Evolutionary conservation across 805 yeast genomes (phyloP), one percentile per base, ranked within the genome.

Genomic region (Candida arabinofermentans): DNA sequence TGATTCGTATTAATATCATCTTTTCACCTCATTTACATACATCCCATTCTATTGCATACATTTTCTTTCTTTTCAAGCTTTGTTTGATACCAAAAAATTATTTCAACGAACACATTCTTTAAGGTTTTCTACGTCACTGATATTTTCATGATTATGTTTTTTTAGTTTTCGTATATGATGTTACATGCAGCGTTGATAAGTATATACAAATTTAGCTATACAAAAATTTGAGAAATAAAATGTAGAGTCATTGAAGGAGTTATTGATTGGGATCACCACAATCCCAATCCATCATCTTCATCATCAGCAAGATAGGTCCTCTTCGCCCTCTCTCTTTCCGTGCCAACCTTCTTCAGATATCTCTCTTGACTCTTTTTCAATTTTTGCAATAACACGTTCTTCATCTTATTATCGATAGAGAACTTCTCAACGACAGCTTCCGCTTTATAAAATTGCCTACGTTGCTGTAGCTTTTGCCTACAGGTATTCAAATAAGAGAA

Each of bases 221-320:
- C 16, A n/a, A n/a, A n/a, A n/a, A n/a, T n/a, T n/a, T n/a, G n/a
- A n/a, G n/a, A n/a, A n/a, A n/a, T n/a, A n/a, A n/a, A n/a, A n/a
- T 26, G n/a, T 10, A 26, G 29, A 26, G 6, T 26, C 16, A 26
- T 13, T 26, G 16, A n/a, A n/a, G n/a, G n/a, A n/a, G n/a, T n/a
- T n/a, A n/a, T n/a, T n/a, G n/a, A n/a, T n/a, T n/a, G n/a, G n/a
- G n/a, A n/a, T 44, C 36, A 57, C 61, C 62, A 61, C n/a, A 59
- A 40, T 16, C 57, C 56, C 37, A 51, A 30, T 19, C 46, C 50
- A 40, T 55, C 61, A 36, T 61, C 61, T 36, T 61, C 65, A 30
- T 60, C 65, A 40, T 61, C 64, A 16, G 49, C 46, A 24, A 36
- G 29, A 21, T 50, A 24, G 34, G 37, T 14, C 17, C 46, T 38